These are phyloP conservation scores for Cercospora sp. DNA, from an alignment of 2,329 filamentous ascomycete genomes.

Conservation along the genomic window DNA sequence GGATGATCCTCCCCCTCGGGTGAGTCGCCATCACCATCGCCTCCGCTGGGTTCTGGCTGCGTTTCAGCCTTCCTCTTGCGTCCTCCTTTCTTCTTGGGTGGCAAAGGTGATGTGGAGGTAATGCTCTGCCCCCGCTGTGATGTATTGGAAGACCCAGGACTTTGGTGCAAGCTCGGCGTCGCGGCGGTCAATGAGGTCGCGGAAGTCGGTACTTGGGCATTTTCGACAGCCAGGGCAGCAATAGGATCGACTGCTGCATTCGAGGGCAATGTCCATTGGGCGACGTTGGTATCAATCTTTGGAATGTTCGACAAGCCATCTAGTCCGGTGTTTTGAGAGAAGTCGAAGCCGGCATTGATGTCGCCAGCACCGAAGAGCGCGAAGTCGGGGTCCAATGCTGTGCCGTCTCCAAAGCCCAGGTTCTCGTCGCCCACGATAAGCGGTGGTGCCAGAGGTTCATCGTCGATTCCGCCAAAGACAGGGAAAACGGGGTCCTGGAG, in stretches of 20 bases:
- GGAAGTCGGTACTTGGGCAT: slow-evolving; percentile 21
- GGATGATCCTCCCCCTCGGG: slow-evolving; percentile 44
- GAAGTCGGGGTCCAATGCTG: slow-evolving; percentile 21
- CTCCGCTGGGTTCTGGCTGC: slow-evolving; percentile 21
- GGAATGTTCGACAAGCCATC: slow-evolving; percentile 25
- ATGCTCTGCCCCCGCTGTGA: slow-evolving; percentile 34
- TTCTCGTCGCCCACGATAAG: slow-evolving; percentile 39
- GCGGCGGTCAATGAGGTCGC: slow-evolving; percentile 24
- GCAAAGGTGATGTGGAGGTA: slow-evolving; percentile 37
- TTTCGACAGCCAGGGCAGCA: slow-evolving; percentile 28
- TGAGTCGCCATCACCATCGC: slow-evolving; percentile 51
- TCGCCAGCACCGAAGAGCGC: slow-evolving; percentile 34
- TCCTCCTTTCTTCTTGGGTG: slow-evolving; percentile 39
- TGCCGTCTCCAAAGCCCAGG: slow-evolving; percentile 30
- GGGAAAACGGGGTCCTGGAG: slow-evolving; percentile 37
- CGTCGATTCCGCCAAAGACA: slow-evolving; percentile 27
- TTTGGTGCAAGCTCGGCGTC: slow-evolving; percentile 34
- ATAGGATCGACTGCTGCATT: slow-evolving; percentile 22
- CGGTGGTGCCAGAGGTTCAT: slow-evolving; percentile 35
- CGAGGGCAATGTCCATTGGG: slow-evolving; percentile 31
- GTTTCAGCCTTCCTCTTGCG: slow-evolving; percentile 40
- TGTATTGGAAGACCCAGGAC: slow-evolving; percentile 33
- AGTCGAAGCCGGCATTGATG: slow-evolving; percentile 34
- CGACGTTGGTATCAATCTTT: slow-evolving; percentile 30
- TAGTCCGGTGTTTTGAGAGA: slow-evolving; percentile 27